Evolutionary conservation across 2,329 filamentous ascomycete genomes (phyloP), one percentile per base, ranked within the genome.

Genomic region (Aspergillus floridensis): DNA sequence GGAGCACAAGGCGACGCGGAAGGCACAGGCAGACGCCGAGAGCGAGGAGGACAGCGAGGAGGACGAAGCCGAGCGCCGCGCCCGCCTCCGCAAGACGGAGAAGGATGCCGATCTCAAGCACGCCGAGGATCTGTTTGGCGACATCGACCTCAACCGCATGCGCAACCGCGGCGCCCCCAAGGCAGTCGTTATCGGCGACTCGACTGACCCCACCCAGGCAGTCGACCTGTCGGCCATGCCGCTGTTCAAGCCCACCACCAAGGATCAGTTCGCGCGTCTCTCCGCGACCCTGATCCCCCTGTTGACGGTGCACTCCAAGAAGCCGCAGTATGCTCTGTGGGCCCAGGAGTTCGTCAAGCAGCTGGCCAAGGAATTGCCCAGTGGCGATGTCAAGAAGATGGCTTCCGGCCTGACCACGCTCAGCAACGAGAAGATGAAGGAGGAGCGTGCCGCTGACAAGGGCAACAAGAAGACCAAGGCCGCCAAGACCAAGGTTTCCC

Each of bases 341-440:
- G 82, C 96, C 58, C 90, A 93, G 76, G 95, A 98, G 71, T 95
- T 99, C 72, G 79, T 85, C 65, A 96, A 96, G 82, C 87, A 91
- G 72, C 84, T 98, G 49, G 86, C 88, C 69, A 93, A 92, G 79
- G 93, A 96, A 29, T 79, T 99, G 66, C 88, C 90, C 14, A 96
- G 91, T 74, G 89, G 95, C 59, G 92, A 98, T 80, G 93, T 98
- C 79, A 97, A 98, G 86, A 98, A 98, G 84, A 86, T 96, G 66
- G 86, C 92, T 12, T 96, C 90, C 76, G 84, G 86, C 5, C 79
- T 99, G 71, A 96, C 93, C n/a, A 89, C 92, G 5, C 84, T 96
- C 58, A 86, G 91, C 74, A 99, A 99, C 75, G 95, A 98, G 85
- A 97, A 96, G 84, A 89, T 98, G 89, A 96, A 92, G 82, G 93